Evolutionary conservation across 1,284 basidiomycete species (phyloP), one percentile per base, ranked within the genome.

Genomic region (Trichosporon coremiiforme): DNA sequence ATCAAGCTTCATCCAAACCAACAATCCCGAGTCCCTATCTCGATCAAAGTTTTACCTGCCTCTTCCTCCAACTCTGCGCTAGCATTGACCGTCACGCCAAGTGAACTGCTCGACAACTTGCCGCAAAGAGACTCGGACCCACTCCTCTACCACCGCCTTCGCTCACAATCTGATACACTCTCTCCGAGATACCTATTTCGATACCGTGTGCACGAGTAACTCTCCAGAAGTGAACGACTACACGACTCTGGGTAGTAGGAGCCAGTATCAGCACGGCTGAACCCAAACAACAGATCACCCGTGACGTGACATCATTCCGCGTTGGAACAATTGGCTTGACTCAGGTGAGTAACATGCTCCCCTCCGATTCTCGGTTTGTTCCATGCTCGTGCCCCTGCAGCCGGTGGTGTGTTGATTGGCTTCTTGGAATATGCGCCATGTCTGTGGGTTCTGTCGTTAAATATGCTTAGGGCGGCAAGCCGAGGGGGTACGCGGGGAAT

Each of bases 211-310:
- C 47, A 53, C 47, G 20, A 33, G 25, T 9, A 33, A 60, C 57
- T 60, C 17, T 33, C 31, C 31, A 33, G 31, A 33, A 35, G 29
- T n/a, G 31, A 15, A 60, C 2, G 3, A 53, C 31, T 10, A 17
- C 55, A 31, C 31, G 13, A 57, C 20, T 57, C 55, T 20, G 20
- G 55, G 12, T 15, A 57, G 55, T 29, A 57, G 25, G 29, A 33
- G 15, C 55, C 29, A 17, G 25, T 15, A 15, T 31, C 29, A 12
- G 31, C 53, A 5, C 29, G 53, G 53, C 22, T 55, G 53, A 55
- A 55, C 25, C 53, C 53, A 55, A 55, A 60, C 57, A 33, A 60
- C 57, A 9, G 57, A 60, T 10, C 29, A 60, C 57, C 29, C n/a
- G n/a, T n/a, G n/a, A n/a, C 29, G 29, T 60, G 57, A 60, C 31